These are phyloP conservation scores for Euphrasia arctica DNA, from an alignment of 305 asterid species.

Conservation along the genomic window DNA sequence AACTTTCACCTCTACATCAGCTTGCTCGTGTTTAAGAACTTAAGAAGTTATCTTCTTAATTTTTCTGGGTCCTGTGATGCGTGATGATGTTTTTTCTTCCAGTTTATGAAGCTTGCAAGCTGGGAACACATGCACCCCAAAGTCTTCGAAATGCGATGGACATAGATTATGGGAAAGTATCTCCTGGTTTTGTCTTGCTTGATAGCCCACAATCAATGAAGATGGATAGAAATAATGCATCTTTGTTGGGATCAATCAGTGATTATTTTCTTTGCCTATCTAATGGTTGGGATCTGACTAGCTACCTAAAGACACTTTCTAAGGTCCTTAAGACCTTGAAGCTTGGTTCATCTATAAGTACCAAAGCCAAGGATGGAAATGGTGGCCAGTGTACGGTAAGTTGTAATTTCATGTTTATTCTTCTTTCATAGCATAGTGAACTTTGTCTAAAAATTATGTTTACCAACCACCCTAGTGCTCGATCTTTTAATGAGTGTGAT, in stretches of 20 bases:
- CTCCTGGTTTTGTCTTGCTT: conserved; percentile 89
- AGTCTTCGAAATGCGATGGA: conserved; percentile 86
- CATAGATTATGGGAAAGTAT: conserved; percentile 71
- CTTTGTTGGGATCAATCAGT: conserved; percentile 97
- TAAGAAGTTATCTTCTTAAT: too few relatives aligned
- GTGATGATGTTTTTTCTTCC: conserved; percentile 26
- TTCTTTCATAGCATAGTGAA: conserved; percentile 11
- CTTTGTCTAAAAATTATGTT: conserved; percentile 7
- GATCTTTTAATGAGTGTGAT: too few relatives aligned
- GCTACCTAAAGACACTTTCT: conserved; percentile 90
- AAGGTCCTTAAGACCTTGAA: conserved; percentile 84
- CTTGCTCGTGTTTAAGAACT: too few relatives aligned
- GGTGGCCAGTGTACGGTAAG: conserved; percentile 89
- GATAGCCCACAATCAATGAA: conserved; percentile 99
- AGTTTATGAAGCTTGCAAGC: conserved; percentile 97
- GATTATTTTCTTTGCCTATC: conserved; percentile 97
- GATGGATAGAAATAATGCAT: conserved; percentile 90
- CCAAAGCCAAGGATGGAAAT: conserved; percentile 85
- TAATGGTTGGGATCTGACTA: conserved; percentile 99
- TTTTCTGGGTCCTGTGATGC: too few relatives aligned
- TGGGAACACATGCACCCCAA: conserved; percentile 95
- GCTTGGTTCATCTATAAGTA: conserved; percentile 60
- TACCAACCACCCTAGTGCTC: conserved; percentile 8
- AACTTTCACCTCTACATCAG: conserved; percentile 16
- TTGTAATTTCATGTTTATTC: conserved; percentile 31